phyloP scores from a whole-genome alignment of 2,329 filamentous ascomycete genomes.

The Metarhizium robertsii region DNA sequence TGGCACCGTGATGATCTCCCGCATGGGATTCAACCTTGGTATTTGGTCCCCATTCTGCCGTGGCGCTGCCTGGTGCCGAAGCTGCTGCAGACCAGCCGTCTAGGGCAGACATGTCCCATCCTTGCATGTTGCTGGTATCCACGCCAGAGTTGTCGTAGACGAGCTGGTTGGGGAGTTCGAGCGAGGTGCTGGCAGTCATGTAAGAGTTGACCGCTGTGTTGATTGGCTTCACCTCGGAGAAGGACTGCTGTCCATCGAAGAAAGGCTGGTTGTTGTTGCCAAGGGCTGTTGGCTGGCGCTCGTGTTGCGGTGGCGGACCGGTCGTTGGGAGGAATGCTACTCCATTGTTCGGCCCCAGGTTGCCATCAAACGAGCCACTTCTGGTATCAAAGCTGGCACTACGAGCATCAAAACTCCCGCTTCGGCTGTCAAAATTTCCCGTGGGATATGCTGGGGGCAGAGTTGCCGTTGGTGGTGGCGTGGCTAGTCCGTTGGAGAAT shows the following conservation, averaged over 20 bases:
- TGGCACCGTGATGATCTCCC: conserved; percentile 13
- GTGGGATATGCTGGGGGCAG: conserved; percentile 37
- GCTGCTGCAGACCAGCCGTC: conserved; percentile 22
- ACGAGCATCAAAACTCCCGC: conserved; percentile 30
- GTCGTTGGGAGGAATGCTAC: conserved; percentile 22
- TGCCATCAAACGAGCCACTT: conserved; percentile 32
- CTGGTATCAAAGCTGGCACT: conserved; percentile 6
- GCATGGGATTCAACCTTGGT: conserved; percentile 20
- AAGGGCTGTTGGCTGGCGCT: conserved; percentile 16
- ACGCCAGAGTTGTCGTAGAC: conserved; percentile 25
- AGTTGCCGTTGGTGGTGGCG: conserved; percentile 46
- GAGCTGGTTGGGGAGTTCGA: conserved; percentile 23
- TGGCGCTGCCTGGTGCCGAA: conserved; percentile 13
- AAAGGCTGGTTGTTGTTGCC: conserved; percentile 18
- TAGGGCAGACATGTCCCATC: conserved; percentile 28
- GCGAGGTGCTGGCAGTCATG: conserved; percentile 17
- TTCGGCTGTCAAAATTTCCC: conserved; percentile 4
- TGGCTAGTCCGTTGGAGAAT: conserved; percentile 44
- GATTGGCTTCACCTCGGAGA: conserved; percentile 25
- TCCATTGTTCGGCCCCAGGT: conserved; percentile 18
- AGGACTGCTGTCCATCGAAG: conserved; percentile 22
- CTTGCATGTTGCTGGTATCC: conserved; percentile 21
- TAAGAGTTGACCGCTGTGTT: conserved; percentile 21
- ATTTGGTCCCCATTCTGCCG: conserved; percentile 22
- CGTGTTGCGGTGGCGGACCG: conserved; percentile 14